Percentiles rank a stretch among this genome's conserved stretches.
phyloP scores from a whole-genome alignment of 306 rosid genomes.

The Vigna angularis region DNA sequence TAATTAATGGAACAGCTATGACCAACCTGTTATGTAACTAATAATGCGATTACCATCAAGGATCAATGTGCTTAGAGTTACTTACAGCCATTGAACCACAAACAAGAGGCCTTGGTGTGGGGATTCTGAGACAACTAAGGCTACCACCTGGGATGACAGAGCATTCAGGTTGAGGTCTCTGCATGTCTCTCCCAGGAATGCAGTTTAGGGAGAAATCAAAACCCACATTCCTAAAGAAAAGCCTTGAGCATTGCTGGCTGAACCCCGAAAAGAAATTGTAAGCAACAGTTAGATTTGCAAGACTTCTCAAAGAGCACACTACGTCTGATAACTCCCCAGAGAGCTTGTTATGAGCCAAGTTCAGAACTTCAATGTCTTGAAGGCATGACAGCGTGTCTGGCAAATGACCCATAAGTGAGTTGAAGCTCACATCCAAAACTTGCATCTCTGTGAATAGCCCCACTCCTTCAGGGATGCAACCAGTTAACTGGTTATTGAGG shows the following conservation, averaged over 20 bases:
- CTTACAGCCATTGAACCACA: conserved; percentile 62
- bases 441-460: conserved; percentile 88
- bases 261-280: conserved; percentile 98
- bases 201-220: conserved; percentile 90
- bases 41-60: conserved; percentile 47
- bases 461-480: conserved; percentile 93
- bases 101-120: conserved; percentile 71
- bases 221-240: conserved; percentile 68
- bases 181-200: conserved; percentile 83
- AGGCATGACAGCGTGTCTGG: conserved; percentile 93
- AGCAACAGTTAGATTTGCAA: conserved; percentile 81
- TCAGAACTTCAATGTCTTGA: conserved; percentile 78
- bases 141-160: conserved; percentile 83
- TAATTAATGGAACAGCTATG: conserved; percentile 52
- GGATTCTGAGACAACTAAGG: conserved; percentile 82
- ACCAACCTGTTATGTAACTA: conserved; percentile 51
- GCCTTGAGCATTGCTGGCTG: conserved; percentile 73
- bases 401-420: conserved; percentile 83
- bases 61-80: conserved; percentile 38
- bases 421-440: conserved; percentile 87
- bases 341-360: conserved; percentile 83
- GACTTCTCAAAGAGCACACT: conserved; percentile 71
- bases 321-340: conserved; percentile 89
- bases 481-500: conserved; percentile 82
- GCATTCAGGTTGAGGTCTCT: conserved; percentile 90